Evolutionary conservation across 2,329 filamentous ascomycete species (phyloP).

Genomic region (Emmonsia crescens): DNA sequence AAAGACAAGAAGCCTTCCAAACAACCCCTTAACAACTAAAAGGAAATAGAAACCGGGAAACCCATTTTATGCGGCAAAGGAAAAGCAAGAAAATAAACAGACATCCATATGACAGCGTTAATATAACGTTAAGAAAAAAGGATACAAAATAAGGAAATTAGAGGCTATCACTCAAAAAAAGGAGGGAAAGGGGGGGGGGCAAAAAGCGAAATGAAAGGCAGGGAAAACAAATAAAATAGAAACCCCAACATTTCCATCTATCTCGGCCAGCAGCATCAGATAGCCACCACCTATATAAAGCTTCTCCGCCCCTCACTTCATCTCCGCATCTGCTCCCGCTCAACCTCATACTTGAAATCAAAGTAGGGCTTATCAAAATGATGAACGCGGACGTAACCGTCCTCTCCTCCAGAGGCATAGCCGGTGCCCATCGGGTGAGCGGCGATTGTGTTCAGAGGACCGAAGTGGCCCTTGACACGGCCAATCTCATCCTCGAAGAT

Average conservation of each 20-base stretch:
- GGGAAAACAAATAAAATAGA: not conserved
- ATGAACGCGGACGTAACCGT: slow-evolving; percentile 96
- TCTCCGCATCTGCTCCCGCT: slow-evolving; percentile 59
- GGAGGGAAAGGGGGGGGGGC: not conserved
- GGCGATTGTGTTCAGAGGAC: slow-evolving; percentile 90
- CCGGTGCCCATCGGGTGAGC: slow-evolving; percentile 82
- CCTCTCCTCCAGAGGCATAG: slow-evolving; percentile 93
- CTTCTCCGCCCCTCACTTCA: slow-evolving; percentile 3
- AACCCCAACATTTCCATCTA: not conserved
- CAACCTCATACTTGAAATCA: slow-evolving; percentile 97
- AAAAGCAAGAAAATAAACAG: not conserved
- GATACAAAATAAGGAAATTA: not conserved
- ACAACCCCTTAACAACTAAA: not conserved
- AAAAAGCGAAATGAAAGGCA: not conserved
- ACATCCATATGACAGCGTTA: slow-evolving; percentile 1
- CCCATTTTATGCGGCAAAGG: not conserved
- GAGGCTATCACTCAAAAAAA: not conserved
- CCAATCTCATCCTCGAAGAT: slow-evolving; percentile 98
- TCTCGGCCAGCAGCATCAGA: not conserved
- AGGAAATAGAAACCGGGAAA: not conserved
- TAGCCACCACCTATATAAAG: not conserved
- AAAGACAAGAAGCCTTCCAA: too few species aligned
- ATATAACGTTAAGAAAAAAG: not conserved
- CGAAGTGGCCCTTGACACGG: slow-evolving; percentile 93
- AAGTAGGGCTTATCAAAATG: slow-evolving; percentile 98